phyloP scores from a whole-genome alignment of 129 eudicot genomes.

The Ambrosia trifida region DNA sequence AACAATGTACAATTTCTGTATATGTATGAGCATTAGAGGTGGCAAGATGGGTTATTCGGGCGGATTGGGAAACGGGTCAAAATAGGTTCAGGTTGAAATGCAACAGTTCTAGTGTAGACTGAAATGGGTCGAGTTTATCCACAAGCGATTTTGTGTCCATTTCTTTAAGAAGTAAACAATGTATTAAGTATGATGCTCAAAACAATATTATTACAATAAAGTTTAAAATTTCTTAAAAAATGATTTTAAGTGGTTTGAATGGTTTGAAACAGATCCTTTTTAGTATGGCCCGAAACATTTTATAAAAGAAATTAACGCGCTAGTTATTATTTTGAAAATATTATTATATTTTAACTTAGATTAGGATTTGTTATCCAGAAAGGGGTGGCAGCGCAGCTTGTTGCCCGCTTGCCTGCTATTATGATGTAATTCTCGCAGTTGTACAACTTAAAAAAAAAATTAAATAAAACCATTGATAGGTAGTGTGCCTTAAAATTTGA shows the following conservation, averaged over 20 bases:
- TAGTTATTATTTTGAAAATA: not conserved
- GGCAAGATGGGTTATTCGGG: not conserved
- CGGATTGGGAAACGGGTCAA: not conserved
- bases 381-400: too few species aligned
- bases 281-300: not conserved
- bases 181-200: not conserved
- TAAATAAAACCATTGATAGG: not conserved
- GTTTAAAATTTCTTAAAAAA: not conserved
- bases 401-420: too few species aligned
- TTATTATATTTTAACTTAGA: not conserved
- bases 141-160: constrained; percentile 5
- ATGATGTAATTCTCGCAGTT: too few species aligned
- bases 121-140: not conserved
- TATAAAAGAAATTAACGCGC: not conserved
- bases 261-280: not conserved
- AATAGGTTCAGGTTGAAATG: not conserved
- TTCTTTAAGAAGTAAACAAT: not conserved
- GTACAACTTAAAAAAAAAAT: too few species aligned
- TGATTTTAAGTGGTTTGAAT: not conserved
- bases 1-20: not conserved
- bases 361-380: too few species aligned
- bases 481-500: not conserved
- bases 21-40: not conserved
- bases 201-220: not conserved
- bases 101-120: not conserved